Percentiles rank a stretch among this genome's conserved stretches.
Evolutionary conservation across 2,329 filamentous ascomycete genomes (phyloP).

Genomic region (Trichoderma breve): DNA sequence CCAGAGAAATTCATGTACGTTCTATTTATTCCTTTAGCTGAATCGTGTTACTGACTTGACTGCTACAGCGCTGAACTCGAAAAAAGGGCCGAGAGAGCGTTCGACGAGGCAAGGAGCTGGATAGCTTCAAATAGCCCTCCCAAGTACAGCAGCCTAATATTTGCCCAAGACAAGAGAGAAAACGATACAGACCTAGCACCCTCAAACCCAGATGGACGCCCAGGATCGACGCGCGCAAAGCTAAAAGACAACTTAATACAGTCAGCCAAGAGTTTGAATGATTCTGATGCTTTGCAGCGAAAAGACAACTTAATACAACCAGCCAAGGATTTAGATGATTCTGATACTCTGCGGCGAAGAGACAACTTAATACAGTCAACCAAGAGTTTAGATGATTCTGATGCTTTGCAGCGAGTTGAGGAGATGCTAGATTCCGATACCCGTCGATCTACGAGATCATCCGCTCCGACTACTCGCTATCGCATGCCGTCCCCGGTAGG

Average conservation of each 20-base stretch:
- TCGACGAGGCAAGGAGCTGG: conserved; percentile 8
- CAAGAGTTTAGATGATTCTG: not conserved
- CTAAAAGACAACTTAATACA: conserved; percentile 31
- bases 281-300: not conserved
- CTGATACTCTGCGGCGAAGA: not conserved
- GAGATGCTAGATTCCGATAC: conserved; percentile 22
- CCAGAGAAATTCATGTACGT: not conserved
- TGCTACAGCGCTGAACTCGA: not conserved
- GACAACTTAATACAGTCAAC: conserved; percentile 23
- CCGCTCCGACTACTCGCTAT: conserved; percentile 17
- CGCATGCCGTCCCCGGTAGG: conserved; percentile 24
- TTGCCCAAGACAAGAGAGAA: not conserved
- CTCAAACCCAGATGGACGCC: not conserved
- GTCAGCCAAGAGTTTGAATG: not conserved
- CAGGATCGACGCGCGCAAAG: conserved; percentile 19
- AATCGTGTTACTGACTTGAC: not conserved
- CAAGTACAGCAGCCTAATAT: not conserved
- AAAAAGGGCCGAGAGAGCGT: conserved; percentile 5
- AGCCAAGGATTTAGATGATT: not conserved
- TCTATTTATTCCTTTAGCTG: not conserved
- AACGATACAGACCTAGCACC: not conserved
- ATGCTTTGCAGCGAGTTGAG: not conserved
- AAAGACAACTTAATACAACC: not conserved
- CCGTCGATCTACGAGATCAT: conserved; percentile 29
- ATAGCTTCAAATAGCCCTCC: not conserved